A percentile compares a stretch with the other conserved stretches of the same genome.
Conservation (phyloP, 2,329 filamentous ascomycete genomes). For the Nothophaeocryptopus gaeumannii region DNA sequence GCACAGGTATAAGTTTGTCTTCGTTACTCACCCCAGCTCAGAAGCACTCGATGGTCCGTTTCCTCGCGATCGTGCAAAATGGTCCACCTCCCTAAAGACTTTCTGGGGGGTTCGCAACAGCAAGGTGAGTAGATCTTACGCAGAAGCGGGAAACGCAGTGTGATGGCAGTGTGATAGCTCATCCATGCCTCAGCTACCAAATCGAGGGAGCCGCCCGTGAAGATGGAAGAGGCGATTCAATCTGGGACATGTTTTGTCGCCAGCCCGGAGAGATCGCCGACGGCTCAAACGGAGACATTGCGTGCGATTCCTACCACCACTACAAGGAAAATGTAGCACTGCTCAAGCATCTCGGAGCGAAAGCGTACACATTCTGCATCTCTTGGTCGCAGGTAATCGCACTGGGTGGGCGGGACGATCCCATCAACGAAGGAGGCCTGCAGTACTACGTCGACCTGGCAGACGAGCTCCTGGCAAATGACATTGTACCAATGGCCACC, state of each 20-base stretch:
- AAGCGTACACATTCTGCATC: conserved; percentile 79
- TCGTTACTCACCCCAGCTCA: too few relatives aligned
- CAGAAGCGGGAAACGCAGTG: conserved; percentile 43
- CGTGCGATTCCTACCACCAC: conserved; percentile 84
- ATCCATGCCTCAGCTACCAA: conserved; percentile 63
- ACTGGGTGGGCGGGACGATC: conserved; percentile 77
- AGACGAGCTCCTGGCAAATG: conserved; percentile 71
- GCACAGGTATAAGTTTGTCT: not conserved
- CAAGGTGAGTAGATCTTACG: conserved; percentile 41
- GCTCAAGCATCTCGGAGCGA: conserved; percentile 69
- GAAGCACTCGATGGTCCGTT: too few relatives aligned
- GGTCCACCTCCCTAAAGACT: conserved; percentile 24
- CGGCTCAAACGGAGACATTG: conserved; percentile 68
- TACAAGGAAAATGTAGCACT: conserved; percentile 74
- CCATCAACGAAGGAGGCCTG: conserved; percentile 73
- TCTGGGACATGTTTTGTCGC: conserved; percentile 87
- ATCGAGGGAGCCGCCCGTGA: conserved; percentile 74
- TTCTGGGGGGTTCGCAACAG: conserved; percentile 80
- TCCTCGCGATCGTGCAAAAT: too few relatives aligned
- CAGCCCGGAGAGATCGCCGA: conserved; percentile 80
- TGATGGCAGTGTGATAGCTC: conserved; percentile 1
- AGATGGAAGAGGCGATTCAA: conserved; percentile 76
- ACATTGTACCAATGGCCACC: conserved; percentile 77
- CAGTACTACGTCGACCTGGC: conserved; percentile 76
- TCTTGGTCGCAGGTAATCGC: conserved; percentile 83